Conservation (phyloP, 2,329 filamentous ascomycete species). For the Nemania serpens region DNA sequence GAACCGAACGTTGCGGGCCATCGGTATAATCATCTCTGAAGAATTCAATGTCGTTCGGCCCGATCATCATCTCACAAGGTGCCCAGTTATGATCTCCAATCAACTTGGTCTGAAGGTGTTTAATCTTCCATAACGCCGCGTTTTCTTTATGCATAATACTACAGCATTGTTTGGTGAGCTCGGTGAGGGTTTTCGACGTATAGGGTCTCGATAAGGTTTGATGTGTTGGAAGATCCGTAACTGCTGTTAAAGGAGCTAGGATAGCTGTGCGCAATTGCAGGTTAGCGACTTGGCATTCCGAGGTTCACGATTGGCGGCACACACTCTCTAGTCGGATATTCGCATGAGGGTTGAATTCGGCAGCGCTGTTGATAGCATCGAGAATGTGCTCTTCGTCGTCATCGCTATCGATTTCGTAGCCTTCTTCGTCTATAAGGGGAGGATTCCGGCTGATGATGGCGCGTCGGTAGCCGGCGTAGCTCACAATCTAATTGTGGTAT, state of each 20-base stretch:
- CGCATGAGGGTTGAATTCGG: constrained; percentile 75
- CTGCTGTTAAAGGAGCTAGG: constrained; percentile 74
- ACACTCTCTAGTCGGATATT: constrained; percentile 72
- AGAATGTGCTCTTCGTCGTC: constrained; percentile 68
- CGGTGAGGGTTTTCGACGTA: constrained; percentile 71
- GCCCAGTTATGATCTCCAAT: constrained; percentile 76
- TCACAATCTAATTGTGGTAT: constrained; percentile 60
- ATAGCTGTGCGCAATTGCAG: constrained; percentile 56
- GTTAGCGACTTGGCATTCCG: constrained; percentile 4
- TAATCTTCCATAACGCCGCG: constrained; percentile 72
- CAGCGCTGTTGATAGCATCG: constrained; percentile 64
- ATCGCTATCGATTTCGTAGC: constrained; percentile 74
- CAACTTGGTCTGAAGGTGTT: constrained; percentile 72
- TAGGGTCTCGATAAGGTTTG: constrained; percentile 77
- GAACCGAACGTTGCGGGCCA: constrained; percentile 30
- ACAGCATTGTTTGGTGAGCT: constrained; percentile 71
- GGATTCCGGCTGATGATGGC: constrained; percentile 77
- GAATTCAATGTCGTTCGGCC: constrained; percentile 59
- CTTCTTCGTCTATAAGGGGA: constrained; percentile 74
- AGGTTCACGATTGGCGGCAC: constrained; percentile 37
- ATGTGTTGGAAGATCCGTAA: constrained; percentile 75
- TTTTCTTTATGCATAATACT: constrained; percentile 78
- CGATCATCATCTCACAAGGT: constrained; percentile 63
- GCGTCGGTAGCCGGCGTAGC: constrained; percentile 74
- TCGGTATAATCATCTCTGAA: constrained; percentile 55